These are phyloP conservation scores for Podaxis mareebaensis DNA, from an alignment of 768 basidiomycete species.

Conservation along the genomic window DNA sequence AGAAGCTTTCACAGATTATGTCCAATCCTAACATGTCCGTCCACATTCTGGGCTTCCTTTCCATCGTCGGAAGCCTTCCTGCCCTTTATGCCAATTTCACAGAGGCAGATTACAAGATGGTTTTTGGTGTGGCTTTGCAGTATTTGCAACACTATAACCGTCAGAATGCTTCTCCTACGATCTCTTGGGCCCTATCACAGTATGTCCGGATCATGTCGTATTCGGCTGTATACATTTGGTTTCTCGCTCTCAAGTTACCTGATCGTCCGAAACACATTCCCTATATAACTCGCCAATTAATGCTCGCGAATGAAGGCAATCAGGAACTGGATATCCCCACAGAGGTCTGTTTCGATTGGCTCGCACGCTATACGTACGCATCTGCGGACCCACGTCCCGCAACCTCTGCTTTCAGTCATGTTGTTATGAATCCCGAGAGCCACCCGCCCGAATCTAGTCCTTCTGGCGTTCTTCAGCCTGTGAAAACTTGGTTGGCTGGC, in stretches of 20 bases:
- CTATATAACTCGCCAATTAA: conserved; percentile 83
- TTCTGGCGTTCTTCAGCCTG: conserved; percentile 5
- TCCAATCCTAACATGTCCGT: conserved; percentile 90
- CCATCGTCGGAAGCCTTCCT: conserved; percentile 80
- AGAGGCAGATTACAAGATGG: conserved; percentile 86
- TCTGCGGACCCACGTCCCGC: conserved; percentile 92
- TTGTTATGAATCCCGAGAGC: conserved; percentile 59
- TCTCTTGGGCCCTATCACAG: conserved; percentile 87
- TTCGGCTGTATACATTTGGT: conserved; percentile 93
- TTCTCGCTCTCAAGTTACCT: conserved; percentile 79
- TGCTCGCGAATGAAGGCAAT: conserved; percentile 81
- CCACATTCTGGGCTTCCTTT: conserved; percentile 93
- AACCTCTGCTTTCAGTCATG: conserved; percentile 72
- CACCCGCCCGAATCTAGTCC: conserved; percentile 47
- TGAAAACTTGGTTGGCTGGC: conserved; percentile 84
- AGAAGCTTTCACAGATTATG: conserved; percentile 92
- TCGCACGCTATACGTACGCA: conserved; percentile 91
- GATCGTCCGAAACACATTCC: conserved; percentile 81
- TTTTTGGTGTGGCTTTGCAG: conserved; percentile 91
- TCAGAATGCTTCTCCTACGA: conserved; percentile 51
- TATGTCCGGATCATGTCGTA: conserved; percentile 90
- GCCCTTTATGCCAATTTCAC: conserved; percentile 87
- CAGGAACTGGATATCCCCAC: conserved; percentile 81
- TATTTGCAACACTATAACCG: conserved; percentile 92
- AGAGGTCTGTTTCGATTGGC: conserved; percentile 98